Base-by-base conservation (phyloP, 2,329 filamentous ascomycete genomes). In the Elsinoe arachidis region DNA sequence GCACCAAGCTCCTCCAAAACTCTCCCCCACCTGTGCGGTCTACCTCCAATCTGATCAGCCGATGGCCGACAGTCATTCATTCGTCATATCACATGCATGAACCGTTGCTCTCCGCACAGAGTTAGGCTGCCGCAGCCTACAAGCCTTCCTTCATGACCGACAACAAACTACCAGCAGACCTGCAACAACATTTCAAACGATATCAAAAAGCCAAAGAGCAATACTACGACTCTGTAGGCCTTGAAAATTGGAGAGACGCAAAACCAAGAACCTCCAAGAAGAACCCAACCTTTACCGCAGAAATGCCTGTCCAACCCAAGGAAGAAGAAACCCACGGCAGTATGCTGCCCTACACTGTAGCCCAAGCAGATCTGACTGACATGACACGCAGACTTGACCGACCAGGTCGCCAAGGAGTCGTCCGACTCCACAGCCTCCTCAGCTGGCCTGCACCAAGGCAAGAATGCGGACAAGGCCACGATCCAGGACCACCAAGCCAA, bases 351-450 rank as follows among this genome's bases (percentile, higher is more conserved):
- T n/a, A 19, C 14, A 1, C 9, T 7, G 14, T 44, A 3, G 33
- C 17, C 30, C 21, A 12, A 46, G 12, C 14, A 43, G 14, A 10
- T n/a, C 33, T 23, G n/a, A 23, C 26, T 53, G 19, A 58, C 59
- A 53, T 23, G 14, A 10, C 14, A 33, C 37, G 9, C 38, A 75
- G 73, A 67, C 70, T 68, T 76, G 63, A 74, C 72, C 66, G 73
- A 76, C 65, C 63, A 73, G 62, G 68, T 76, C 47, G 73, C 73
- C 56, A 75, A 76, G 64, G 72, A 75, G 47, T 75, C 72, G 10
- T 65, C 62, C 21, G 69, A 74, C 66, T 73, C 70, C 19, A 74
- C 62, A 58, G 73, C 72, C 10, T 72, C 70, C 1, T 53, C 64
- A 12, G 69, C 72, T 59, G 39, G 59, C 30, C 58, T 68, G 15